Evolutionary conservation across 2,329 filamentous ascomycete genomes (phyloP).

Genomic region (Fusarium secorum): DNA sequence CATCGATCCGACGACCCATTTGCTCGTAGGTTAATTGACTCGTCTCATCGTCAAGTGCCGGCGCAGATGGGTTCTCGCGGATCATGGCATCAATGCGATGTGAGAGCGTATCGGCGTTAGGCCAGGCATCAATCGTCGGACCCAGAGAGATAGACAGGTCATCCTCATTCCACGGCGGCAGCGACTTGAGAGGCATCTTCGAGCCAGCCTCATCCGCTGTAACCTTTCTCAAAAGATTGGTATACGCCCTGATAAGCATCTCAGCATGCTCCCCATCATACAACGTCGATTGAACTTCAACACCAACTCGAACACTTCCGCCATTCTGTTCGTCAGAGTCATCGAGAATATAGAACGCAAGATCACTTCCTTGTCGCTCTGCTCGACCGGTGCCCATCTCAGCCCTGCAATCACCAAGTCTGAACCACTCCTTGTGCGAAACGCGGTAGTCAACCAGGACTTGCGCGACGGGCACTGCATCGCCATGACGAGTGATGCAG

Average conservation of each 20-base stretch:
- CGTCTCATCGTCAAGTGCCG: not conserved
- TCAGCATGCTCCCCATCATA: not conserved
- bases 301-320: not conserved
- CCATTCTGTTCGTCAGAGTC: not conserved
- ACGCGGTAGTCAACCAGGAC: slow-evolving; percentile 5
- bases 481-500: not conserved
- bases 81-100: not conserved
- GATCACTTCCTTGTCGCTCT: not conserved
- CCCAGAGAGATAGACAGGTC: not conserved
- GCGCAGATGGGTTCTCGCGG: not conserved
- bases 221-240: not conserved
- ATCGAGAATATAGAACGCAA: not conserved
- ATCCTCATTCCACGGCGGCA: not conserved
- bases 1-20: not conserved
- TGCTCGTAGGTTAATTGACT: not conserved
- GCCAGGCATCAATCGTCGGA: not conserved
- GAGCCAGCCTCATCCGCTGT: not conserved
- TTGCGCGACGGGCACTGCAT: not conserved
- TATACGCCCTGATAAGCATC: not conserved
- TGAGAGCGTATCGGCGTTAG: not conserved
- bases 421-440: slow-evolving; percentile 4
- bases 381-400: slow-evolving; percentile 1
- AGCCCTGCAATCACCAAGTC: not conserved
- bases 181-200: not conserved
- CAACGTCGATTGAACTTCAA: not conserved